These are phyloP conservation scores for Lepidium didymum DNA, from an alignment of 345 rosid species.

Conservation along the genomic window DNA sequence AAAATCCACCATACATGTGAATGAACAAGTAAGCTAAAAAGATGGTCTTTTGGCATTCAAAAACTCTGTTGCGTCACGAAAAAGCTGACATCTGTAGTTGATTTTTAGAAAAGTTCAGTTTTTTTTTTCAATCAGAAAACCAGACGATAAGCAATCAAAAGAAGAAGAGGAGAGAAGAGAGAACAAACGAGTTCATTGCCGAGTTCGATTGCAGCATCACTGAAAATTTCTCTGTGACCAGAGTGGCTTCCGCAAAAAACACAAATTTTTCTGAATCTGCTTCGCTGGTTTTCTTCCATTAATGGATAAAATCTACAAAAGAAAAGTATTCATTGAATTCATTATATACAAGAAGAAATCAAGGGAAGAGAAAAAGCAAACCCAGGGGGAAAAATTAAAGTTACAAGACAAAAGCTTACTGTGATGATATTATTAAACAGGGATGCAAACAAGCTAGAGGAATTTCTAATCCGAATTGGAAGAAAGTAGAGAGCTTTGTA, in stretches of 20 bases:
- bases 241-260: constrained; percentile 95
- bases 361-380: background rate
- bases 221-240: constrained; percentile 73
- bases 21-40: constrained; percentile 6
- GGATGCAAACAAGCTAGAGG: constrained; percentile 13
- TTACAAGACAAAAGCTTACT: constrained; percentile 21
- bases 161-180: background rate
- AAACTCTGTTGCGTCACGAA: background rate
- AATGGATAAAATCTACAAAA: constrained; percentile 17
- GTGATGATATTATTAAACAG: constrained; percentile 7
- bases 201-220: constrained; percentile 85
- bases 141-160: background rate
- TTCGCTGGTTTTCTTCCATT: constrained; percentile 46
- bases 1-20: background rate
- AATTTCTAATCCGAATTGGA: background rate
- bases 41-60: background rate
- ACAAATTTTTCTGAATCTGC: constrained; percentile 74
- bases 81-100: background rate
- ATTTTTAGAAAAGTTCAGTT: background rate
- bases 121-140: background rate
- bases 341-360: background rate
- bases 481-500: background rate
- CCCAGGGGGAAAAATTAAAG: constrained; percentile 8
- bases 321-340: constrained; percentile 11
- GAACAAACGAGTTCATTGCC: constrained; percentile 88